Conservation (phyloP, 202 grass and related monocot species). For the Digitaria exilis region DNA sequence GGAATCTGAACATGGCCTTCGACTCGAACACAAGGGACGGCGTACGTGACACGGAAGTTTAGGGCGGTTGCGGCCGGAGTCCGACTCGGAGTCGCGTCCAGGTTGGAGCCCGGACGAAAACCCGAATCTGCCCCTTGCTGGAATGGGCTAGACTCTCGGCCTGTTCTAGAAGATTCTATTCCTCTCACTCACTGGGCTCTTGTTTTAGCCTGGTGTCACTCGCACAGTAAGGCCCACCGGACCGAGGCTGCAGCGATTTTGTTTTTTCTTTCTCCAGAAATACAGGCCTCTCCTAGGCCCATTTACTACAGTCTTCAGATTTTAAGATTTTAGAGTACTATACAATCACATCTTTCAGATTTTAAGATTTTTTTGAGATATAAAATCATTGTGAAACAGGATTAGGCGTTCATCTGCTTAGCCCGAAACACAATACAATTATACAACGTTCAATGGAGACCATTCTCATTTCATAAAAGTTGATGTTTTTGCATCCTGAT, state of each 20-base stretch:
- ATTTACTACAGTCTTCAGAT: background rate
- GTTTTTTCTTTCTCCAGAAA: background rate
- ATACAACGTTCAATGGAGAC: background rate
- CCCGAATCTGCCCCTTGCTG: background rate
- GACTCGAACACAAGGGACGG: background rate
- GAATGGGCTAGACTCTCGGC: background rate
- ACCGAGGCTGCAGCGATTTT: background rate
- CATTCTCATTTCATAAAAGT: background rate
- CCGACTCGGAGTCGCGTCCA: background rate
- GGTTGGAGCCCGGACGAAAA: background rate
- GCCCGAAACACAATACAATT: background rate
- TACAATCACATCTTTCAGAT: no score
- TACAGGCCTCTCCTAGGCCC: background rate
- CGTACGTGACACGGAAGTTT: background rate
- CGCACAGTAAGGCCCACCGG: background rate
- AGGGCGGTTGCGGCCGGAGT: background rate
- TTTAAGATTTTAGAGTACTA: no score
- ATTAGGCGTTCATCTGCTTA: background rate
- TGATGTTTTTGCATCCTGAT: background rate
- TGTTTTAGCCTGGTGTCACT: no score
- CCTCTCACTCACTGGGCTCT: background rate
- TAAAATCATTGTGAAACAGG: background rate
- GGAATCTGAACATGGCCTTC: no score
- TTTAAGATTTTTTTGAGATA: background rate
- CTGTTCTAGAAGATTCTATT: background rate